Percentiles rank a stretch among this genome's conserved stretches.
phyloP scores from a whole-genome alignment of 2,329 filamentous ascomycete genomes.

The Diaporthe eres region DNA sequence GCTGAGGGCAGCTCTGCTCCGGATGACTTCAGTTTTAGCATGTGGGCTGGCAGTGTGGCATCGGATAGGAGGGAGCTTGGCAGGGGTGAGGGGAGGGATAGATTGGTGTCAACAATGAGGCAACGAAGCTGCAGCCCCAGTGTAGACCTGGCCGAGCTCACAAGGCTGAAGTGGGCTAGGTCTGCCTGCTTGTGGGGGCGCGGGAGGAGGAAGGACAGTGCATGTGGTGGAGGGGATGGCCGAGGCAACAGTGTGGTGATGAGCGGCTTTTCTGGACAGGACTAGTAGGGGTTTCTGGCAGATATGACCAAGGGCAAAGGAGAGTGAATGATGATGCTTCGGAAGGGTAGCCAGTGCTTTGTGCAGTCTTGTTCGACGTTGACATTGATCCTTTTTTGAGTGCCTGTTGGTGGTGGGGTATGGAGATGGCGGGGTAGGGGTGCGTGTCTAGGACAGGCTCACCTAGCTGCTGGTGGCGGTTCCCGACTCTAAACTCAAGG shows the following conservation, averaged over 20 bases:
- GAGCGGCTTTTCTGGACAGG: background rate
- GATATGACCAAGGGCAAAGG: conserved; percentile 1
- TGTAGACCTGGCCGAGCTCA: conserved; percentile 25
- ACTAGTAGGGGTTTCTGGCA: background rate
- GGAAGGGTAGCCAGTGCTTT: conserved; percentile 29
- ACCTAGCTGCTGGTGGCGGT: conserved; percentile 23
- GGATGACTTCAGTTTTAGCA: conserved; percentile 66
- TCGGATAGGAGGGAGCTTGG: conserved; percentile 43
- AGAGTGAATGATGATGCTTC: conserved; percentile 9
- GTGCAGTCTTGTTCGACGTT: conserved; percentile 18
- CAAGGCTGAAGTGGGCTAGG: conserved; percentile 38
- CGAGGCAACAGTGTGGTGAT: background rate
- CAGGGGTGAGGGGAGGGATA: conserved; percentile 37
- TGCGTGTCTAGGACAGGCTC: conserved; percentile 33
- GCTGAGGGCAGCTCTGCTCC: conserved; percentile 56
- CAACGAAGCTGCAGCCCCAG: conserved; percentile 11
- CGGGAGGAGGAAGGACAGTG: conserved; percentile 12
- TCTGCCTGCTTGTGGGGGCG: conserved; percentile 31
- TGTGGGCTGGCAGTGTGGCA: conserved; percentile 57
- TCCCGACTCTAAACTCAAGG: background rate
- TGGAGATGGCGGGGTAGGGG: conserved; percentile 35
- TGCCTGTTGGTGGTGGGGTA: conserved; percentile 30
- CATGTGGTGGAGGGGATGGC: conserved; percentile 9
- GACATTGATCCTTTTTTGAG: conserved; percentile 12
- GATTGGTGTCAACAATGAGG: conserved; percentile 36